Conservation (phyloP, 805 yeast species). For the Hanseniaspora lachancei region DNA sequence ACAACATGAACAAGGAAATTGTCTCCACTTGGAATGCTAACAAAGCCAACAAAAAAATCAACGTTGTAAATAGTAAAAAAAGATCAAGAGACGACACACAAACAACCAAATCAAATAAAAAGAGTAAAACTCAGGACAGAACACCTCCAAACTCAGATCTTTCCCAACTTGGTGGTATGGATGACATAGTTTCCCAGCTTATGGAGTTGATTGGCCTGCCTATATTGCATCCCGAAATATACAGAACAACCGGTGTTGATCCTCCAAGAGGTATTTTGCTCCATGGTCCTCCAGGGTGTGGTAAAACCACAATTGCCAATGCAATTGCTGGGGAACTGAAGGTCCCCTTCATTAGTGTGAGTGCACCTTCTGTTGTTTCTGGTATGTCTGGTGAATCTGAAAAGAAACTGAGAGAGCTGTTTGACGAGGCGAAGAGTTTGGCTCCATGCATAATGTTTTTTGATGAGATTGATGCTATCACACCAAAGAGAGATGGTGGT, state of each 20-base stretch:
- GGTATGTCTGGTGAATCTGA: slow-evolving; percentile 99
- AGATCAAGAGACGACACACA: slow-evolving; percentile 39
- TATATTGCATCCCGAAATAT: slow-evolving; percentile 84
- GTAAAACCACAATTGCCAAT: slow-evolving; percentile 91
- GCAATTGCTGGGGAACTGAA: slow-evolving; percentile 90
- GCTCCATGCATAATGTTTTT: slow-evolving; percentile 91
- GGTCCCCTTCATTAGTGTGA: slow-evolving; percentile 79
- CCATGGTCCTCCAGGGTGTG: slow-evolving; percentile 99
- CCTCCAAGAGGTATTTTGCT: slow-evolving; percentile 87
- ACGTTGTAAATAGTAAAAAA: slow-evolving; percentile 21
- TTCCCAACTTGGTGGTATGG: slow-evolving; percentile 79
- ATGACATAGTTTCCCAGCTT: slow-evolving; percentile 66
- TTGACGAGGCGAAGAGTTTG: slow-evolving; percentile 75
- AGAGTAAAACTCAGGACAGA: slow-evolving; percentile 42
- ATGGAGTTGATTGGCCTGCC: slow-evolving; percentile 89
- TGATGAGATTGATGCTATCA: slow-evolving; percentile 95
- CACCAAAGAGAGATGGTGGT: slow-evolving; percentile 88
- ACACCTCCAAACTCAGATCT: slow-evolving; percentile 58
- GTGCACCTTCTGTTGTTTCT: slow-evolving; percentile 92
- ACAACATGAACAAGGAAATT: slow-evolving; percentile 63
- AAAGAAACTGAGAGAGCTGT: slow-evolving; percentile 80
- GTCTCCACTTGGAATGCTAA: slow-evolving; percentile 48
- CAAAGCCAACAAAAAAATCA: slow-evolving; percentile 15
- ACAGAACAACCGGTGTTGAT: slow-evolving; percentile 73
- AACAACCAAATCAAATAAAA: slow-evolving; percentile 25